A percentile compares a stretch with the other conserved stretches of the same genome.
phyloP scores from a whole-genome alignment of 75 land plant species.

The Pinus tabuliformis region DNA sequence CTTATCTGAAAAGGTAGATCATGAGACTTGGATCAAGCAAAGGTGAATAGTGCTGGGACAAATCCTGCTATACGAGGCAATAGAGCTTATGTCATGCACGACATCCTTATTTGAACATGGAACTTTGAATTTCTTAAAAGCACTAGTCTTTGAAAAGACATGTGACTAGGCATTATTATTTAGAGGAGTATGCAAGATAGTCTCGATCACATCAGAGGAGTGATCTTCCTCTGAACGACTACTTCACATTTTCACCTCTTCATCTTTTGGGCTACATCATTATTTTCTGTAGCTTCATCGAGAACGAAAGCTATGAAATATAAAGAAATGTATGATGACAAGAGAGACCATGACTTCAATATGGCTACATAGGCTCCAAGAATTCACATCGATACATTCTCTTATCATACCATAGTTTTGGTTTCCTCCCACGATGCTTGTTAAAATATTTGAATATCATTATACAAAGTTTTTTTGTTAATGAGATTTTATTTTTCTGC shows the following conservation, averaged over 20 bases:
- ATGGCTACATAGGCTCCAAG: slow-evolving; percentile 80
- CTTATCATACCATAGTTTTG: slow-evolving; percentile 24
- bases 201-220: slow-evolving; percentile 9
- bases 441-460: slow-evolving; percentile 5
- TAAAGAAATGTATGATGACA: slow-evolving; percentile 71
- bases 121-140: slow-evolving; percentile 43
- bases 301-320: slow-evolving; percentile 37
- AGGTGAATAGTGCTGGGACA: slow-evolving; percentile 29
- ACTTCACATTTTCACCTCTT: slow-evolving; percentile 17
- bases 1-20: slow-evolving; percentile 10
- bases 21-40: no score
- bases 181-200: slow-evolving; percentile 8
- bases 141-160: slow-evolving; percentile 16
- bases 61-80: slow-evolving; percentile 68
- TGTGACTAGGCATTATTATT: slow-evolving; percentile 16
- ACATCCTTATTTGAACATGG: slow-evolving; percentile 55
- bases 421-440: slow-evolving; percentile 31
- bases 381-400: slow-evolving; percentile 78
- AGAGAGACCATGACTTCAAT: slow-evolving; percentile 64
- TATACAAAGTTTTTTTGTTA: slow-evolving; percentile 5
- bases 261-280: slow-evolving; percentile 14
- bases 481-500: slow-evolving; percentile 29
- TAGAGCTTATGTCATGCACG: slow-evolving; percentile 71
- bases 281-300: slow-evolving; percentile 26
- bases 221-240: neutral